Evolutionary conservation across 1,139 yeast genomes (phyloP), one percentile per base, ranked within the genome.

Genomic region (Blastobotrys aristatus): DNA sequence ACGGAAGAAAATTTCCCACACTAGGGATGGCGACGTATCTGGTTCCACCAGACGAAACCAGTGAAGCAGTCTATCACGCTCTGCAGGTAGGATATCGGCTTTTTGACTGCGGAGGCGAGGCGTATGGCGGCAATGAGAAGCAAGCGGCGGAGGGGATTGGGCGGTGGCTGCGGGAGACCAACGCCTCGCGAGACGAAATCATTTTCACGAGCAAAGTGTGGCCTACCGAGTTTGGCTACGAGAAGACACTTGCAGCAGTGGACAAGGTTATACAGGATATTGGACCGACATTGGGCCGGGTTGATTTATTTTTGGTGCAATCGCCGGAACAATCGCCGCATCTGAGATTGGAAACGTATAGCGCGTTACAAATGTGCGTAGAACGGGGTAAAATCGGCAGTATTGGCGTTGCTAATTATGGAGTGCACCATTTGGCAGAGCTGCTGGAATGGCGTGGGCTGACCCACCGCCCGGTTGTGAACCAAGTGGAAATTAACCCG

Each of bases 401-500:
- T 44, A 79, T 87, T 59, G 96, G 96, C 62, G 70, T 88, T 50
- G 86, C 95, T 54, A 89, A 88, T 73, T 86, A 82, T 70, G 72
- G 73, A 51, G 92, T 88, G 54, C 81, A 79, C 57, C 70, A 84
- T 60, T 68, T 89, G 55, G 79, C 76, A 60, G 95, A 87, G 61
- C 73, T 87, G 58, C 70, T 84, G 50, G 77, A 88, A 64, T 79
- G 80, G 51, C 81, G 84, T 54, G 49, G 41, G 13, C 70, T 83
- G 59, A 76, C 71, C 56, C 78, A 87, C 61, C 76, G 71, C 60
- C 96, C 96, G 42, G 85, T 83, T 46, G 87, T 77, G 49, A 74
- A 84, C 60, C 96, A 88, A 69, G 83, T 88, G 62, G 96, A 88
- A 72, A 88, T 84, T 67, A 96, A 87, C 67, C 95, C 96, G 54